Evolutionary conservation across 768 basidiomycete species (phyloP), one percentile per base, ranked within the genome.

Genomic region (Pluteus cervinus): DNA sequence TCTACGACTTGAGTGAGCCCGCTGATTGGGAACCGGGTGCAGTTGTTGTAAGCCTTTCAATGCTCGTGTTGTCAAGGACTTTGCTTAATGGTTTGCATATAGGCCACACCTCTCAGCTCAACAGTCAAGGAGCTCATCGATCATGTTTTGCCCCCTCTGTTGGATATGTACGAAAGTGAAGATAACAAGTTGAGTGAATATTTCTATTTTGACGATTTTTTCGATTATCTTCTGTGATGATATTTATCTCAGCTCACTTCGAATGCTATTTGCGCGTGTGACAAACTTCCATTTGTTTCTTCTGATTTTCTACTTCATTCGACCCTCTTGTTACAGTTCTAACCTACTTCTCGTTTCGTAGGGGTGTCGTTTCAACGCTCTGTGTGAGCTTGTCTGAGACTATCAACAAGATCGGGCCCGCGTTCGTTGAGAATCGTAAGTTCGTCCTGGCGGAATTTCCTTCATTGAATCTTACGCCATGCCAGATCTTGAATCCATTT

Each of bases 111-210:
- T 31, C 58, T 89, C 33, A 76, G 80, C 46, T 61, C 65, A 23
- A 78, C 77, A 33, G 86, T 97, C 47, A 79, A 75, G 50, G 79
- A 89, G 48, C 73, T 98, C 31, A 79, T 90, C 41, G 73, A 73
- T 4, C 83, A 87, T 48, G 73, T 81, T 29, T 56, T 98, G 30
- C 72, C 71, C 5, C 73, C 79, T 17, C 71, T 98, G 21, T 56
- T 97, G 42, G 86, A 92, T 37, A 82, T 91, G 79, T 94, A 88
- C 60, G 82, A 86, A 51, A 78, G 81, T 3, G 96, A 99, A 62
- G 96, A 99, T 52, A 91, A 94, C 70, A 94, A 97, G 91, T 96
- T 55, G 68, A 89, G 76, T 1, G 18, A 11, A 10, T 33, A 34
- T 8, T 45, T 52, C 40, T 16, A 25, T 24, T 36, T 29, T n/a